phyloP scores from a whole-genome alignment of 805 yeast species.

The Yarrowia keelungensis region DNA sequence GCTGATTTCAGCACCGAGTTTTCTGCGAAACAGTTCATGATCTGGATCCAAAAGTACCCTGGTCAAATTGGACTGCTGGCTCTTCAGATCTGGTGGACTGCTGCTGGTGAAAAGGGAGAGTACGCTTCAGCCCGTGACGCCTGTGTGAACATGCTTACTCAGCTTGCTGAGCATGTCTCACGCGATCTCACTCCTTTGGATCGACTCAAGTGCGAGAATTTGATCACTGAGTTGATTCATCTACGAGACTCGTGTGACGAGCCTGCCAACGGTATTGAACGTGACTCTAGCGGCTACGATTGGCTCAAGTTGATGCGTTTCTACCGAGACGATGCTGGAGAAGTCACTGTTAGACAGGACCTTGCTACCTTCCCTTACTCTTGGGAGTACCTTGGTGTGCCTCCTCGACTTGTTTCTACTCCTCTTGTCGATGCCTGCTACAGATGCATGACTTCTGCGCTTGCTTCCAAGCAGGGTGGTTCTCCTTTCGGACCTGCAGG shows the following conservation, averaged over 20 bases:
- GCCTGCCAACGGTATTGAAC: background rate
- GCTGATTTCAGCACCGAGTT: constrained; percentile 40
- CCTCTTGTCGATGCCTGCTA: constrained; percentile 71
- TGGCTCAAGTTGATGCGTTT: constrained; percentile 66
- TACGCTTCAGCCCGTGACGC: background rate
- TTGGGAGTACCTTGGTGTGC: constrained; percentile 79
- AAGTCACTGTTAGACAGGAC: constrained; percentile 59
- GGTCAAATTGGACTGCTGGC: constrained; percentile 64
- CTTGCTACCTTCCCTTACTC: constrained; percentile 66
- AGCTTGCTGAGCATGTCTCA: constrained; percentile 50
- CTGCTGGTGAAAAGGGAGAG: constrained; percentile 50
- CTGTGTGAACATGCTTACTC: constrained; percentile 38
- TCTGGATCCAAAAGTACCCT: constrained; percentile 56
- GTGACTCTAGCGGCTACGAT: constrained; percentile 43
- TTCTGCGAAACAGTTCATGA: constrained; percentile 44
- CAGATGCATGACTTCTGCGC: constrained; percentile 73
- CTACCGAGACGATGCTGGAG: constrained; percentile 47
- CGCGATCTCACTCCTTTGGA: constrained; percentile 47
- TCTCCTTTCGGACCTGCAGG: constrained; percentile 97
- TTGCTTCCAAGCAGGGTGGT: constrained; percentile 80
- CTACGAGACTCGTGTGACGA: constrained; percentile 52
- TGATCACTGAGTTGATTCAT: constrained; percentile 73
- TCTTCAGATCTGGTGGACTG: constrained; percentile 65
- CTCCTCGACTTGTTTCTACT: constrained; percentile 76
- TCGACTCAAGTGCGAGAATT: constrained; percentile 60